Evolutionary conservation across 2,329 filamentous ascomycete genomes (phyloP), one percentile per base, ranked within the genome.

Genomic region (Apiospora koreana): DNA sequence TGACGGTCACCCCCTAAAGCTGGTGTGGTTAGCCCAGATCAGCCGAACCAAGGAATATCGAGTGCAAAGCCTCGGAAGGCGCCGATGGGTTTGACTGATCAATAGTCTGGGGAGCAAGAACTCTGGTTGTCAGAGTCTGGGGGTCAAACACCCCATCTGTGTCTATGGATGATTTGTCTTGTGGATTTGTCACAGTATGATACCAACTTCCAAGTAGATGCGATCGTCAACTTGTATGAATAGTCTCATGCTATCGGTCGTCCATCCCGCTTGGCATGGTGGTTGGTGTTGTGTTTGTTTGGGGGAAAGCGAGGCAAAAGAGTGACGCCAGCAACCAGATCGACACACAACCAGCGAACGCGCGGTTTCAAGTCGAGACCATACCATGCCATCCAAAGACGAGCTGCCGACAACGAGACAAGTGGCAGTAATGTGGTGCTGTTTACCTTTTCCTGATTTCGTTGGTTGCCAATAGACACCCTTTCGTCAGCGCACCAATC

Each of bases 31-130:
- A 38, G 54, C 54, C 31, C 31, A 62, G 54, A 62, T 38, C 54
- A 62, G 54, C 31, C 54, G 31, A 38, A 38, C 18, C 54, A 62
- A n/a, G 28, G 31, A 23, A 62, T n/a, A 62, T 38, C 38, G 54
- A 31, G 38, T 12, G 54, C 54, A 38, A 38, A 62, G 31, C 31
- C 28, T 38, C 54, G 54, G 54, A 62, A 38, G 54, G 54, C 54
- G 54, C 54, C 54, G 31, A 38, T 38, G 54, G 21, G 38, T 62
- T 10, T 62, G 21, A 62, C 21, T 35, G 54, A 62, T 62, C 54
- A 38, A 62, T 62, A 62, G 31, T 62, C 54, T 62, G 54, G 54
- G 43, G 54, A 43, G 41, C n/a, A n/a, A n/a, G n/a, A n/a, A n/a
- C 41, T 43, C 41, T 43, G 41, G 41, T n/a, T n/a, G n/a, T 10